Percentiles rank a stretch among this genome's conserved stretches.
phyloP scores from a whole-genome alignment of 2,329 filamentous ascomycete genomes.

The Colletotrichum sp. region DNA sequence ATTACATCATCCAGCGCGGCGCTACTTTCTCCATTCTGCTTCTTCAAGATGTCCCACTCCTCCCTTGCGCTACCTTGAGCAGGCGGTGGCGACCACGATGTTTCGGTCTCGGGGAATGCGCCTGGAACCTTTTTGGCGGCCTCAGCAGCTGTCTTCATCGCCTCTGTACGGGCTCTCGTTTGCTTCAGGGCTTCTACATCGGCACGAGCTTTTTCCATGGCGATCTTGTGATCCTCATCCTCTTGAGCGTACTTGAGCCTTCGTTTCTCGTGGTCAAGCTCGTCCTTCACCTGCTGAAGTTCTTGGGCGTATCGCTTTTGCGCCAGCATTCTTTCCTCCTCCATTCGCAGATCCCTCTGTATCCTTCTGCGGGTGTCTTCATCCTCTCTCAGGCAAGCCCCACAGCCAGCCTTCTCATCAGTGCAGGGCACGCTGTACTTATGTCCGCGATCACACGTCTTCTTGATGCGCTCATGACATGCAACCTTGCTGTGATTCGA shows the following conservation, averaged over 20 bases:
- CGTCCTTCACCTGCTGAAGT: slow-evolving; percentile 57
- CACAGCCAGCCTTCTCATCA: slow-evolving; percentile 48
- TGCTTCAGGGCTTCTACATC: slow-evolving; percentile 32
- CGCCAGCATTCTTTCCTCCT: slow-evolving; percentile 48
- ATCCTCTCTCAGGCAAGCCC: slow-evolving; percentile 56
- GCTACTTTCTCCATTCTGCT: slow-evolving; percentile 54
- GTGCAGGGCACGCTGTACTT: slow-evolving; percentile 50
- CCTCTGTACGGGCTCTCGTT: not conserved
- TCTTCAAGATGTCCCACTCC: slow-evolving; percentile 70
- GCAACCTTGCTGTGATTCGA: slow-evolving; percentile 57
- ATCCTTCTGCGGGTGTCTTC: slow-evolving; percentile 45
- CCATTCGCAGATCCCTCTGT: slow-evolving; percentile 54
- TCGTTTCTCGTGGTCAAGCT: slow-evolving; percentile 54
- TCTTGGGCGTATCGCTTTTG: slow-evolving; percentile 49
- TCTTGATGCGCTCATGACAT: slow-evolving; percentile 41
- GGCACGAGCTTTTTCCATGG: slow-evolving; percentile 48
- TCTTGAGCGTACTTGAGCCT: slow-evolving; percentile 47
- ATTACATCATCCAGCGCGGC: slow-evolving; percentile 67
- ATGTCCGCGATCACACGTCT: slow-evolving; percentile 60
- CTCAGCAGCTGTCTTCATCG: slow-evolving; percentile 9
- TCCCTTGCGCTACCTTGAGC: slow-evolving; percentile 36
- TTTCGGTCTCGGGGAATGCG: not conserved
- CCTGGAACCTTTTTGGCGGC: not conserved
- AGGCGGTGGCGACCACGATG: no score
- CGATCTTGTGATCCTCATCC: slow-evolving; percentile 45